Percentiles rank a stretch among this genome's conserved stretches.
Evolutionary conservation across 2,329 filamentous ascomycete genomes (phyloP).

Genomic region (Coniochaeta hoffmannii): DNA sequence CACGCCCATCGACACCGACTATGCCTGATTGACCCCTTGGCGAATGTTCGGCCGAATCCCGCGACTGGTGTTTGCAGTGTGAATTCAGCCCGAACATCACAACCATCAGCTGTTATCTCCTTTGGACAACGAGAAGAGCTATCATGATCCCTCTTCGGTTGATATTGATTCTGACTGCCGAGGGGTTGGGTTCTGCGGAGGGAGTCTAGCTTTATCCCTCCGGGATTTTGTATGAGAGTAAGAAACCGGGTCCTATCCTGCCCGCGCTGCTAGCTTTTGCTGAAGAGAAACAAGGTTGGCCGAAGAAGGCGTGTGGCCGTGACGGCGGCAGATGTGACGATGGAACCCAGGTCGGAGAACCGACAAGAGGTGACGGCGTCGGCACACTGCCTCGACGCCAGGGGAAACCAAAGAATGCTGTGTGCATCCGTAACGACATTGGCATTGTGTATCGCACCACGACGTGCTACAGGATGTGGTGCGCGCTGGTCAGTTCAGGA

Average conservation of each 20-base stretch:
- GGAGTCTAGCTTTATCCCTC: not conserved
- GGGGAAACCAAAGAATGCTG: not conserved
- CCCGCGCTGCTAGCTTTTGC: not conserved
- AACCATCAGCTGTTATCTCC: not conserved
- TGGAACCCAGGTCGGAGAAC: not conserved
- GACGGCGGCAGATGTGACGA: not conserved
- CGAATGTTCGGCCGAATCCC: not conserved
- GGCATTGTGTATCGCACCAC: not conserved
- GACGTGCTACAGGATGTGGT: not conserved
- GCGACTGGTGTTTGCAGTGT: not conserved
- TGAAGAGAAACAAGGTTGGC: not conserved
- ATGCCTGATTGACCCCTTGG: not conserved
- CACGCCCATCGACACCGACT: not conserved
- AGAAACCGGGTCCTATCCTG: not conserved
- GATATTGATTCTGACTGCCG: not conserved
- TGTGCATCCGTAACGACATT: not conserved
- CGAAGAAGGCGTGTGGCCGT: not conserved
- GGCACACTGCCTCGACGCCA: not conserved
- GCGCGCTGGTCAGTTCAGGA: not conserved
- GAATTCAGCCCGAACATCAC: not conserved
- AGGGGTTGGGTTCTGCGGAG: not conserved
- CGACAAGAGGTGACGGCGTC: not conserved
- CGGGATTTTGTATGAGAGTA: not conserved
- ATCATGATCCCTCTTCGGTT: not conserved
- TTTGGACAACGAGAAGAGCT: not conserved